Percentiles rank a stretch among this genome's conserved stretches.
These are phyloP conservation scores for Eucalyptus pumila DNA, from an alignment of 345 rosid species.

Conservation along the genomic window DNA sequence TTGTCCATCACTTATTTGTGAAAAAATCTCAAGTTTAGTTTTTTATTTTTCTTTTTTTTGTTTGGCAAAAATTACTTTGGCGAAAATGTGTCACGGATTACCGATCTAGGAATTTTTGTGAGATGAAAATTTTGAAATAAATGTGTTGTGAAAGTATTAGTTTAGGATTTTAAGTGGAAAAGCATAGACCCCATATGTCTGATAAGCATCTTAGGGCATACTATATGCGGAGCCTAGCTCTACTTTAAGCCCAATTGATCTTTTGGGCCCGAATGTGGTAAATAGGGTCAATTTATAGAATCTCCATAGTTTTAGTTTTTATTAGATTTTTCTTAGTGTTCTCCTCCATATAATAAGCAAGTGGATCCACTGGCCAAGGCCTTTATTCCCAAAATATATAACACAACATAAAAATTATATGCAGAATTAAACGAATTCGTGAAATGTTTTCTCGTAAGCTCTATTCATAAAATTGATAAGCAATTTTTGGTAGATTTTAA, in stretches of 20 bases:
- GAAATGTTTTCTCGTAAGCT: background rate
- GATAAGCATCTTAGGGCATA: background rate
- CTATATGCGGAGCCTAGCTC: background rate
- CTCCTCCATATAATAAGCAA: background rate
- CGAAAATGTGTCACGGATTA: background rate
- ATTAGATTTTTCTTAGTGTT: background rate
- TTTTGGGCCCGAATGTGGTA: background rate
- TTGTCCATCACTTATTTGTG: background rate
- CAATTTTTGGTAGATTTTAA: background rate
- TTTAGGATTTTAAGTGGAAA: background rate
- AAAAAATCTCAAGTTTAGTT: background rate
- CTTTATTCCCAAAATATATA: background rate
- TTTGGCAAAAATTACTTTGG: background rate
- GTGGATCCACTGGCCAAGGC: background rate
- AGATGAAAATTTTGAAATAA: background rate
- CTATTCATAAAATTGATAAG: background rate
- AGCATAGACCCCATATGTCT: background rate
- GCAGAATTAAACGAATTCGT: background rate
- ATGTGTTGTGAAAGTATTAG: background rate
- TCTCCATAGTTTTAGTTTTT: background rate
- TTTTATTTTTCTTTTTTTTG: background rate
- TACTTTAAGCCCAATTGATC: background rate
- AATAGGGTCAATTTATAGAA: background rate
- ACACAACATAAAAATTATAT: background rate
- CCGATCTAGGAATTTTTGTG: background rate